Evolutionary conservation across 345 rosid genomes (phyloP).

Genomic region (Zanthoxylum bungeanum): DNA sequence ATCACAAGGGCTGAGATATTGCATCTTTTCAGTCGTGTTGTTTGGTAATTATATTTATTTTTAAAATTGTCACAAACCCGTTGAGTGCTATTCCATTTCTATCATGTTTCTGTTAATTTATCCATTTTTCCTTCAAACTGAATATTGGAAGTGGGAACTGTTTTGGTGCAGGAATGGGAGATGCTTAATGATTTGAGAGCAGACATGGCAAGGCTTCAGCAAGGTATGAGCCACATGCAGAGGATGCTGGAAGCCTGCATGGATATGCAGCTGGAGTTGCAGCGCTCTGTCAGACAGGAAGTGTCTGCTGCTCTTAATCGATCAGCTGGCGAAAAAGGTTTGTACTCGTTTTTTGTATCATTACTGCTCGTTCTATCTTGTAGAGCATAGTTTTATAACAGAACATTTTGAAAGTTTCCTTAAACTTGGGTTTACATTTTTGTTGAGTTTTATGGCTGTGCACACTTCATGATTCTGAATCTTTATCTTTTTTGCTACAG

Average conservation of each 20-base stretch:
- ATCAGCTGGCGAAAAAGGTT: conserved; percentile 70
- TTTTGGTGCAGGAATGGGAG: conserved; percentile 85
- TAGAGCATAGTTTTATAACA: background rate
- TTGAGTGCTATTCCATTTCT: background rate
- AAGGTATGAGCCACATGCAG: conserved; percentile 99
- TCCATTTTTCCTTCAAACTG: conserved; percentile 5
- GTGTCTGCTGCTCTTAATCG: conserved; percentile 97
- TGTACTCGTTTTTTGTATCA: background rate
- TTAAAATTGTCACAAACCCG: background rate
- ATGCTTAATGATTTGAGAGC: conserved; percentile 87
- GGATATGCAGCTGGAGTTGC: conserved; percentile 99
- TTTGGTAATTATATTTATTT: background rate
- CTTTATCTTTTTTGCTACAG: conserved; percentile 33
- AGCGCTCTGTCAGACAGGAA: conserved; percentile 97
- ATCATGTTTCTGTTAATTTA: background rate
- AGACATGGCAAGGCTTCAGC: conserved; percentile 93
- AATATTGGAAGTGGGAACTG: conserved; percentile 14
- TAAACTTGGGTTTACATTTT: background rate
- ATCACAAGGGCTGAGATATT: background rate
- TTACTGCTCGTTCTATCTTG: background rate
- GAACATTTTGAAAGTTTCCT: background rate
- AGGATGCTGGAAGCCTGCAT: conserved; percentile 97
- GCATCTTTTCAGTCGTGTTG: background rate
- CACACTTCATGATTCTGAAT: background rate
- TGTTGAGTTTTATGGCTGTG: background rate